phyloP scores from a whole-genome alignment of 2,329 filamentous ascomycete species.

The Cladophialophora bantiana region DNA sequence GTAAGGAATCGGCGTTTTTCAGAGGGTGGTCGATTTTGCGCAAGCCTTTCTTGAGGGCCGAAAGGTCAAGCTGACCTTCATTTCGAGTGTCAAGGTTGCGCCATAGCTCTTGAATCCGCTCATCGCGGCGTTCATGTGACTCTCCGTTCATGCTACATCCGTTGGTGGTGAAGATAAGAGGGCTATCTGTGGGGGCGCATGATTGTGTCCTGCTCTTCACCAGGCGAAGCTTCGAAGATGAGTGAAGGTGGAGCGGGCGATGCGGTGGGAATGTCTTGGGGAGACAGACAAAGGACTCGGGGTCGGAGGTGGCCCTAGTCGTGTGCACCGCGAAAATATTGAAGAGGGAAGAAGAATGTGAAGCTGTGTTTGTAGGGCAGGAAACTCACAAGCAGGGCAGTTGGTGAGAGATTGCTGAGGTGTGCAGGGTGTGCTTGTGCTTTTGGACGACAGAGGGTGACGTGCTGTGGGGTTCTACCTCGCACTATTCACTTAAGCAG shows the following conservation, averaged over 20 bases:
- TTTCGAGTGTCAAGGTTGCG: constrained; percentile 76
- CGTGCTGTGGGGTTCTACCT: constrained; percentile 3
- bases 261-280: not conserved
- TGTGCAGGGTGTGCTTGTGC: not conserved
- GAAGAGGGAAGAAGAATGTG: not conserved
- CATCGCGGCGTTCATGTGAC: constrained; percentile 78
- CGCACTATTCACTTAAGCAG: not conserved
- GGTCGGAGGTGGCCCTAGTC: not conserved
- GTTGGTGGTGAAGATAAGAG: constrained; percentile 30
- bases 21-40: constrained; percentile 89
- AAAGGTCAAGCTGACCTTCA: constrained; percentile 81
- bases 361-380: constrained; percentile 1
- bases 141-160: constrained; percentile 71
- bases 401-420: constrained; percentile 3
- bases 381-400: not conserved
- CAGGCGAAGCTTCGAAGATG: constrained; percentile 9
- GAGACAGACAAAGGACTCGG: not conserved
- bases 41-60: constrained; percentile 82
- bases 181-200: constrained; percentile 39
- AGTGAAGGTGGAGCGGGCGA: not conserved
- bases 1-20: constrained; percentile 88
- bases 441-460: not conserved
- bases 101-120: constrained; percentile 85
- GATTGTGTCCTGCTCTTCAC: constrained; percentile 27
- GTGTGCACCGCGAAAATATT: not conserved